Evolutionary conservation across 352 stramenopile genomes (phyloP), one percentile per base, ranked within the genome.

Genomic region (Pythium brassicae): DNA sequence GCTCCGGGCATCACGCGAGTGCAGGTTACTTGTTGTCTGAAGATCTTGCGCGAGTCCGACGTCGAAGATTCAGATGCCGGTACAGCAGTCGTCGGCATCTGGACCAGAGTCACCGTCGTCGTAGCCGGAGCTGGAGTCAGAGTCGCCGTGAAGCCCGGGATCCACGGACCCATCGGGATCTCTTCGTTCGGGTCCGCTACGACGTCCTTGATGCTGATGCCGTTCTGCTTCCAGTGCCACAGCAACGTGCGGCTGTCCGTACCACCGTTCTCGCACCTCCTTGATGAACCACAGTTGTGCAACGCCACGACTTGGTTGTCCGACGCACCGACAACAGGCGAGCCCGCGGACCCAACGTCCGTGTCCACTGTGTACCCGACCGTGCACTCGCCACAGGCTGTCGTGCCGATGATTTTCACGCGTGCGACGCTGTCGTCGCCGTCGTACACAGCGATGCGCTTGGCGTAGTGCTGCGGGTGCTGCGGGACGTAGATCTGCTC

Each of bases 231-330:
- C 42, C 29, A 35, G 29, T 35, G 61, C 35, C 57, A 57, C 46
- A 78, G 62, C 15, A 78, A 25, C 11, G 57, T 51, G 37, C 69
- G 69, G 11, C 72, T 61, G 61, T 74, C 69, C 15, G 68, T 52
- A 22, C 50, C 66, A 19, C 59, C 50, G 55, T 78, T 78, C 34
- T 50, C 37, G 54, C 65, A 71, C 14, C 12, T 39, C 14, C 47
- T 59, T 3, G 39, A 32, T 4, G 59, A 55, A 8, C 64, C 65
- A 9, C 70, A 83, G 53, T 68, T 68, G 62, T 83, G 73, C 14
- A 83, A 63, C 10, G 49, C 73, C 2, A 80, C 60, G 4, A 83
- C 73, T 10, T 42, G 2, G 52, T 83, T 83, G 50, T 80, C 73
- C 15, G 45, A 53, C 17, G 57, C 48, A 17, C 59, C 65, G 6